Base-by-base conservation (phyloP, 164 flowering plant species). In the Aristolochia contorta region DNA sequence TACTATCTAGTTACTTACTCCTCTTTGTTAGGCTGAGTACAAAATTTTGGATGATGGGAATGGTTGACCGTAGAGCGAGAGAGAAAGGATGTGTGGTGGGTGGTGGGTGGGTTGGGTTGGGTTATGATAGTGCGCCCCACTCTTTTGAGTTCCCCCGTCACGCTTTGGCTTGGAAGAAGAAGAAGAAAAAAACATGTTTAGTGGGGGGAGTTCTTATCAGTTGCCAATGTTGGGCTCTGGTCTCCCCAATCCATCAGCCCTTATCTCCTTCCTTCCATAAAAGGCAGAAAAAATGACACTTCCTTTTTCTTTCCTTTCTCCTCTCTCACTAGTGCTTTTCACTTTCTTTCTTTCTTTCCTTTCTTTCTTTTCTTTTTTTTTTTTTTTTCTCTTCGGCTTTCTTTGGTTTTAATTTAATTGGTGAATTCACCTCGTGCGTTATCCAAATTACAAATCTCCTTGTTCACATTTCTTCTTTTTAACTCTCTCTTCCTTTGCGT, bases 41-140 rank as follows among this genome's bases (percentile, higher is more conserved):
- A 49, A 49, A 49, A 49, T 49, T 49, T 49, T 49, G 53, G 53
- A 18, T 49, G 33, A 56, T 56, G 58, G 18, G 65, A 6, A n/a
- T 20, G 54, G 50, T 62, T 53, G 12, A 18, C 47, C 22, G 2
- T 8, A 22, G 27, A 8, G 19, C 47, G 47, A 47, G 43, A 47
- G 19, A 47, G 52, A 25, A 59, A 25, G 47, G 45, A 27, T 12
- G 16, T 50, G 4, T 16, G 23, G 47, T 56, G 63, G 20, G 20
- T 23, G 23, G 54, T 64, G 47, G 67, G 65, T 49, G 69, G 60
- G 56, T n/a, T 50, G 59, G 60, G 53, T 27, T 46, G 59, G 59
- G 71, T 70, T 67, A 83, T 81, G 78, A 83, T 85, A 75, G 70
- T 81, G 86, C 80, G 70, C 78, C 84, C 87, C 86, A 80, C 82